A percentile compares a stretch with the other conserved stretches of the same genome.
These are phyloP conservation scores for Cyclotella baltica DNA, from an alignment of 108 stramenopile species.

Conservation along the genomic window DNA sequence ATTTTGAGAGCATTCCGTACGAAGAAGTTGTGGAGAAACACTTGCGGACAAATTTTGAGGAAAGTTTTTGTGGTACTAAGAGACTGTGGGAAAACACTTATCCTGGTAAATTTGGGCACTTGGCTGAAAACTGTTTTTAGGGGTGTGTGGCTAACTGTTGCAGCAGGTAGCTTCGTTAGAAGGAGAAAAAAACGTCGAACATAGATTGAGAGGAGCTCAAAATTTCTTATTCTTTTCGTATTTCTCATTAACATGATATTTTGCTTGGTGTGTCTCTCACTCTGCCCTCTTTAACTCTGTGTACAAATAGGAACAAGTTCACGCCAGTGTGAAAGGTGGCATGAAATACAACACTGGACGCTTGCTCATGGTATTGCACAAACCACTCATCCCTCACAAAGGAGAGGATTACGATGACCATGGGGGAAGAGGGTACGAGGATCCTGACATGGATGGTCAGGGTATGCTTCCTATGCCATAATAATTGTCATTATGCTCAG, in stretches of 20 bases:
- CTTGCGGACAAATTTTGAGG: no score
- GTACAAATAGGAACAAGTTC: constrained; percentile 58
- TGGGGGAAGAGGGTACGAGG: constrained; percentile 35
- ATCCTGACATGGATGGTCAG: constrained; percentile 41
- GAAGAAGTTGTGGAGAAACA: no score
- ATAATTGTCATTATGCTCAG: background rate
- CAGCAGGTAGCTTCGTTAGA: no score
- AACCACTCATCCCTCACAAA: constrained; percentile 62
- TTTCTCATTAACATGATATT: background rate
- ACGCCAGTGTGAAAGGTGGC: constrained; percentile 86
- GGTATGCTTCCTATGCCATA: constrained; percentile 53
- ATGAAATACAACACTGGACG: constrained; percentile 93
- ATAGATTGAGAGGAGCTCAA: no score
- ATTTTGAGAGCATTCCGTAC: no score
- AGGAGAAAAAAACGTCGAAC: no score
- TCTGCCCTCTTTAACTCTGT: background rate
- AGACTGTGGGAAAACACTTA: no score
- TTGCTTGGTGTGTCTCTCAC: constrained; percentile 1
- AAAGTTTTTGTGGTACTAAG: no score
- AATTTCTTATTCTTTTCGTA: no score
- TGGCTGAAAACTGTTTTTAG: no score
- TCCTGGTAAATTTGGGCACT: no score
- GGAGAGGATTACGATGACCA: constrained; percentile 37
- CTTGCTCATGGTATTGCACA: constrained; percentile 82
- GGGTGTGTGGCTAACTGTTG: no score